Evolutionary conservation across 306 rosid genomes (phyloP), one percentile per base, ranked within the genome.

Genomic region (Pyrus betulifolia): DNA sequence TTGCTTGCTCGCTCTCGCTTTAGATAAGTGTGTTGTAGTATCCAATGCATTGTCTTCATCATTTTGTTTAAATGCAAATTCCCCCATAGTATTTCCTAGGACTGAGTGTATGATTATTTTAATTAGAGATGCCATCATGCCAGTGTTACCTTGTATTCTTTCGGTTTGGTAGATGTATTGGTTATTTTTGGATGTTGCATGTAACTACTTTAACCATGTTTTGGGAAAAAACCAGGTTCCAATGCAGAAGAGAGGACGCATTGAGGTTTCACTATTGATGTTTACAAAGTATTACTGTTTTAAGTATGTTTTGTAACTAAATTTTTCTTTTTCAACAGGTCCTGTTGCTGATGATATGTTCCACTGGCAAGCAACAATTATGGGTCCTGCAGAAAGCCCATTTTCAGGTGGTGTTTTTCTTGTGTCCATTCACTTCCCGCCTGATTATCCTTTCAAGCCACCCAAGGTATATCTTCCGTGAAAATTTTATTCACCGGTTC

Each of bases 381-480:
- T 87, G 90, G 90, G 90, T 40, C 90, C 90, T 2, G 62, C 82
- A 0, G 88, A 87, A 30, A 87, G 88, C 82, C 91, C 91, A 4
- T 87, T 87, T 72, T 67, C 88, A 25, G 90, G 90, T 13, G 90
- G 90, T 49, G 90, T 87, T 44, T 87, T 87, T 52, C 84, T 87
- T 25, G 84, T 87, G n/a, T 76, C 91, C 52, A 87, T 85, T 79
- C 87, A 87, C 82, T 87, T 87, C 82, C 88, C 88, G 17, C 88
- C 90, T 27, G 90, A 87, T 80, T 87, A 87, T 70, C 88, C 90
- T 49, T 87, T 87, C 78, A 87, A 84, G 74, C 90, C 90, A 77
- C 90, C 88, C 38, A 87, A 87, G 90, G 90, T 83, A 64, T 51
- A 18, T 27, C 44, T 11, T 17, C 6, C 58, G 21, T 17, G 7